A percentile compares a stretch with the other conserved stretches of the same genome.
These are phyloP conservation scores for Boletus eberwhitei DNA, from an alignment of 768 basidiomycete species.

Conservation along the genomic window DNA sequence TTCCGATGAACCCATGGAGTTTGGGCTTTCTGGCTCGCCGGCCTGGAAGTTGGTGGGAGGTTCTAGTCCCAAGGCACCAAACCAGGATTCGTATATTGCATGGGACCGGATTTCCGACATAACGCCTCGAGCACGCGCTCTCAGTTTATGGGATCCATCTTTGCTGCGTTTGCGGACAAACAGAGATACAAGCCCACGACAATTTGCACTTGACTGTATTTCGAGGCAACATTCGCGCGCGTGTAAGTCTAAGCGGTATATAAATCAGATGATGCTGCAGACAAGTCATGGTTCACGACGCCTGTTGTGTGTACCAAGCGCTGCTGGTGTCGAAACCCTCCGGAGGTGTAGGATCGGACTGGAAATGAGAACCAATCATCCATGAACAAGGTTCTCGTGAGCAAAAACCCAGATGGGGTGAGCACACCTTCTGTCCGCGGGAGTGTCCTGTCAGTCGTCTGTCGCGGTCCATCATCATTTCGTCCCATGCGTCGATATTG, in stretches of 20 bases:
- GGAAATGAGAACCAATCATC: background rate
- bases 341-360: constrained; percentile 71
- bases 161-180: background rate
- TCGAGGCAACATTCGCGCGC: background rate
- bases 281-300: constrained; percentile 31
- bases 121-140: background rate
- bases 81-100: background rate
- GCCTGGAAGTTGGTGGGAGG: background rate
- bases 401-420: background rate
- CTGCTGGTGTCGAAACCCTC: constrained; percentile 69
- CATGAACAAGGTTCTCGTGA: background rate
- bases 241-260: constrained; percentile 17
- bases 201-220: background rate
- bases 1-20: background rate
- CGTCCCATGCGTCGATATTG: constrained; percentile 85
- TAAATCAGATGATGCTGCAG: constrained; percentile 19
- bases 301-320: constrained; percentile 67
- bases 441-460: constrained; percentile 79
- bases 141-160: background rate
- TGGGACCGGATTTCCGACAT: background rate
- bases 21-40: too few species aligned
- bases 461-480: constrained; percentile 96
- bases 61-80: background rate
- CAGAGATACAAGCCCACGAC: background rate
- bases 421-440: constrained; percentile 81